These are phyloP conservation scores for Chlorella sp. DNA, from an alignment of 139 green algal genomes.

Conservation along the genomic window DNA sequence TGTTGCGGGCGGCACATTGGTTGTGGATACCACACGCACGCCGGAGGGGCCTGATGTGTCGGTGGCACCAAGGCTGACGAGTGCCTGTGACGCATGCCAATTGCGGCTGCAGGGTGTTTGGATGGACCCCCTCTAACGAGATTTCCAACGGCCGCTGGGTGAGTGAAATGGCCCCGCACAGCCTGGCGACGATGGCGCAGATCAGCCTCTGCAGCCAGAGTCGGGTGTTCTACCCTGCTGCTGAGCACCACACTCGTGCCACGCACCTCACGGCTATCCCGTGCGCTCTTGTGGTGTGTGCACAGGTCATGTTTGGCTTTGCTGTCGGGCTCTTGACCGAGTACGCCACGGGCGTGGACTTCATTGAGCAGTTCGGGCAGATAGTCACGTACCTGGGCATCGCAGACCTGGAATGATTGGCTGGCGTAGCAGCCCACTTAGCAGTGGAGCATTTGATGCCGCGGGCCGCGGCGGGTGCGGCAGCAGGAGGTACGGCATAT, in stretches of 20 bases:
- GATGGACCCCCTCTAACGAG: constrained; percentile 88
- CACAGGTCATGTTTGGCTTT: constrained; percentile 97
- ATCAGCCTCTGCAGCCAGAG: not conserved
- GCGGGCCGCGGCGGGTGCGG: too few species aligned
- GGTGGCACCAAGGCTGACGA: too few species aligned
- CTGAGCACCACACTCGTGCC: not conserved
- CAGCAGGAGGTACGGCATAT: too few species aligned
- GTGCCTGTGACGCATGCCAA: too few species aligned
- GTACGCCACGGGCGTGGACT: constrained; percentile 91
- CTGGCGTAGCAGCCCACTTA: too few species aligned
- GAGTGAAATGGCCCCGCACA: too few species aligned
- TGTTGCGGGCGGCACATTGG: too few species aligned
- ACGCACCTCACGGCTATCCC: constrained; percentile 47
- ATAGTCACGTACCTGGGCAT: constrained; percentile 81
- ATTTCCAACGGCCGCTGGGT: constrained; percentile 94
- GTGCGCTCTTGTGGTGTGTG: constrained; percentile 93
- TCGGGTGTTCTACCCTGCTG: not conserved
- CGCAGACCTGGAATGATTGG: constrained; percentile 57
- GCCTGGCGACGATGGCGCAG: not conserved
- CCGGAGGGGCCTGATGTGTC: too few species aligned
- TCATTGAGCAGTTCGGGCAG: constrained; percentile 83
- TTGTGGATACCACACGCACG: too few species aligned
- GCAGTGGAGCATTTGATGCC: too few species aligned
- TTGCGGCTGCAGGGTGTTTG: constrained; percentile 54
- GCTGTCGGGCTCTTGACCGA: constrained; percentile 91